Evolutionary conservation across 2,329 filamentous ascomycete species (phyloP), one percentile per base, ranked within the genome.

Genomic region (Cercospora citrullina): DNA sequence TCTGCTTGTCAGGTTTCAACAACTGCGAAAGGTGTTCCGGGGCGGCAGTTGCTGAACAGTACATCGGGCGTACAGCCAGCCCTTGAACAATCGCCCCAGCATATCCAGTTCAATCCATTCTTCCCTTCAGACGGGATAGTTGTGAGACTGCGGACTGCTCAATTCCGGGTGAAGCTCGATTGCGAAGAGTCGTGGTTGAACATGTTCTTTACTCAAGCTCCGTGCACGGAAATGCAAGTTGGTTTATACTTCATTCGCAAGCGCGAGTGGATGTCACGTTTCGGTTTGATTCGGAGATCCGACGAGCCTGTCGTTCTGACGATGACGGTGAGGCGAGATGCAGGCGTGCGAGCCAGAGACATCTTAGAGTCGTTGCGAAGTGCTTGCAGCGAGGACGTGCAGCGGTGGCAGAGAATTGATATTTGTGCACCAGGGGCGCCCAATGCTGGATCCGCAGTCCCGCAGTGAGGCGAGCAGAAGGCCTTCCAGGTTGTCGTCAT

Each of bases 201-300:
- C 31, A 71, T 72, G 69, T 71, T 53, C 45, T 63, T 72, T 3
- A 69, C 69, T 2, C 70, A 69, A 33, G 61, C 63, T 10, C 68
- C 70, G 3, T 66, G 61, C 51, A 70, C 48, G n/a, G 51, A 64
- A 23, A 67, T 61, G 5, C 55, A 64, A 16, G 66, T 65, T 10
- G 63, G 64, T 4, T 21, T 70, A 3, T 70, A 67, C 55, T 65
- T 65, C 31, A 67, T 65, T 12, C 42, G 58, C 16, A 66, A 61
- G 31, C 57, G 64, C 18, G 53, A 59, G 51, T 60, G 63, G 55
- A 66, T 16, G 16, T 31, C 58, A 18, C 53, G 64, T 8, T 42
- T 61, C 36, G 58, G 51, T n/a, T 33, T 51, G 57, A 55, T 51
- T n/a, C 33, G 61, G 8, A 61, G 60, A n/a, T 23, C 53, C 14